These are phyloP conservation scores for Phlebiopsis gigantea DNA, from an alignment of 768 basidiomycete genomes.

Conservation along the genomic window DNA sequence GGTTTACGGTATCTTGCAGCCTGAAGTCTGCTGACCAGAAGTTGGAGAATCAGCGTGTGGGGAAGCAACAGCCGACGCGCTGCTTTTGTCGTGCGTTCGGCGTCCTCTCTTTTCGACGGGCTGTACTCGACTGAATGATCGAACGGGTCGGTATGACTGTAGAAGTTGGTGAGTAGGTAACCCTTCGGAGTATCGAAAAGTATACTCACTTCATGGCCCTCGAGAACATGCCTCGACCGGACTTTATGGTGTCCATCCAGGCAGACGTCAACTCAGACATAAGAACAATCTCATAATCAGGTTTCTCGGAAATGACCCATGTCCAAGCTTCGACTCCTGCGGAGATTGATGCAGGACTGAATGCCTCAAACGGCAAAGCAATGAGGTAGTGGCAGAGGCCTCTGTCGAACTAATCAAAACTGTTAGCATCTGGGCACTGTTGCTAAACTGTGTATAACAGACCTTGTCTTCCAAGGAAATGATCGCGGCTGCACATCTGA, in stretches of 20 bases:
- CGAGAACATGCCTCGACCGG: constrained; percentile 81
- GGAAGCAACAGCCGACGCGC: constrained; percentile 77
- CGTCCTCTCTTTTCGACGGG: constrained; percentile 81
- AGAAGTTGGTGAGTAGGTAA: background rate
- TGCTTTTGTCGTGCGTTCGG: constrained; percentile 64
- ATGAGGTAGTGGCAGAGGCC: constrained; percentile 86
- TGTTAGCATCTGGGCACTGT: background rate
- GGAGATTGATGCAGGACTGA: constrained; percentile 80
- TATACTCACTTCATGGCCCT: constrained; percentile 66
- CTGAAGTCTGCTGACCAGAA: constrained; percentile 89
- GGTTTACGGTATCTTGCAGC: constrained; percentile 86
- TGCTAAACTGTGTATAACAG: background rate
- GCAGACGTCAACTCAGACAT: constrained; percentile 83
- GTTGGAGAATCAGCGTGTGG: constrained; percentile 78
- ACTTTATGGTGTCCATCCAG: constrained; percentile 80
- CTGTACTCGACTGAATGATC: constrained; percentile 80
- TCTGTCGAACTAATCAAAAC: constrained; percentile 61
- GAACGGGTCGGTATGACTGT: constrained; percentile 86
- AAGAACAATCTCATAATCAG: constrained; percentile 73
- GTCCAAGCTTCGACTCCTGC: constrained; percentile 94
- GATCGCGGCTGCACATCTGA: constrained; percentile 79
- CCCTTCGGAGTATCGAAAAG: background rate
- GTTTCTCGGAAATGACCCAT: constrained; percentile 88
- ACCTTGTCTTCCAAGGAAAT: constrained; percentile 66
- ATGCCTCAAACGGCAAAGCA: constrained; percentile 80